Base-by-base conservation (phyloP, 805 yeast species). In the Scheffersomyces amazonensis region DNA sequence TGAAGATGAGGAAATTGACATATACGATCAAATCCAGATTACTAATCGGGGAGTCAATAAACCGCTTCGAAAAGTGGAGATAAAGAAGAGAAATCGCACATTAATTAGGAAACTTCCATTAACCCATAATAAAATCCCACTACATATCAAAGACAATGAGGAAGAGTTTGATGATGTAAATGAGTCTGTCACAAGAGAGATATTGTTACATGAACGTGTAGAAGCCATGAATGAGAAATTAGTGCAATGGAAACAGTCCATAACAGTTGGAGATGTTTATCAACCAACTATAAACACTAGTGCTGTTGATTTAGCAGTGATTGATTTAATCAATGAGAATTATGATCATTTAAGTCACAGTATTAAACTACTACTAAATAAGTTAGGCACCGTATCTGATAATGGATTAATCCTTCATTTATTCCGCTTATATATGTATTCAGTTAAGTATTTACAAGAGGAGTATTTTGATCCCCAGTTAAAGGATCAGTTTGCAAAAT, bases 401-500 rank as follows among this genome's bases (percentile, higher is more conserved):
- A 17, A 17, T 6, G 30, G 17, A 5, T 27, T 27, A 15, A 13
- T 7, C 5, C 15, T 27, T 6, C 30, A 27, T 27, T 27, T 27
- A 10, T 51, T 51, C 30, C 29, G 35, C 31, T 32, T 52, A 11
- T 52, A 43, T 34, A 16, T 49, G 5, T 39, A 46, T 32, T 21
- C 48, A 11, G 19, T 46, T 13, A 17, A 32, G 18, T 32, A 42
- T 35, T 32, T 34, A 13, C 55, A 51, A 34, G 39, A 37, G 3
- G 25, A 39, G 9, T 43, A 34, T 19, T 16, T 27, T 15, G 17
- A 27, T 27, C 12, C 30, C 7, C 5, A 7, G 5, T 13, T 27
- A 13, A 27, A 12, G 10, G 30, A 27, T 13, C 7, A 27, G 15
- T 27, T 27, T 27, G 10, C 9, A 10, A 13, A 13, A 17, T 13